A percentile compares a stretch with the other conserved stretches of the same genome.
Evolutionary conservation across 1,139 yeast genomes (phyloP).

Genomic region (Sugiyamaella japonica): DNA sequence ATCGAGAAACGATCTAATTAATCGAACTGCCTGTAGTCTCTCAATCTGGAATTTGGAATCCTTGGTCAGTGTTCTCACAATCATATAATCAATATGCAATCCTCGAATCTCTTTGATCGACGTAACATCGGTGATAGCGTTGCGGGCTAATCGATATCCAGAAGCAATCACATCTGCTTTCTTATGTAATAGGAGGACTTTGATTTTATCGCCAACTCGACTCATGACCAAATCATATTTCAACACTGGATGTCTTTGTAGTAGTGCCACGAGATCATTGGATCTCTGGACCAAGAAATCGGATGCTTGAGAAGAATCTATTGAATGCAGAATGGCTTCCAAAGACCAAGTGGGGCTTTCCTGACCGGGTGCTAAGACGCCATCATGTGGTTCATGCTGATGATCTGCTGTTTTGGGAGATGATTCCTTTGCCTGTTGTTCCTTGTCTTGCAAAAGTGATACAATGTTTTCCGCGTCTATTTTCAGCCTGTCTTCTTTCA

Average conservation of each 20-base stretch:
- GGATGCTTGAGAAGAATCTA: conserved; percentile 49
- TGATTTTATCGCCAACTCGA: conserved; percentile 60
- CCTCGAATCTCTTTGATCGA: conserved; percentile 49
- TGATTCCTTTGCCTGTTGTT: background rate
- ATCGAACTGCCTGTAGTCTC: conserved; percentile 74
- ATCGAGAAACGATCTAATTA: conserved; percentile 62
- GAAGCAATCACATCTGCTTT: conserved; percentile 68
- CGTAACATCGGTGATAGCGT: conserved; percentile 56
- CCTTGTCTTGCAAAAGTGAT: background rate
- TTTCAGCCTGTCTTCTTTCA: background rate
- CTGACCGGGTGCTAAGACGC: conserved; percentile 22
- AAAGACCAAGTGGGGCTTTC: conserved; percentile 52
- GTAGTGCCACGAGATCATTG: conserved; percentile 59
- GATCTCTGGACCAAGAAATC: conserved; percentile 57
- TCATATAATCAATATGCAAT: conserved; percentile 58
- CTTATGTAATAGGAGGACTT: conserved; percentile 57
- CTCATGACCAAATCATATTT: conserved; percentile 65
- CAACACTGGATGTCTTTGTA: conserved; percentile 61
- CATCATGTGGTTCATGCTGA: conserved; percentile 14
- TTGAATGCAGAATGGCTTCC: conserved; percentile 50
- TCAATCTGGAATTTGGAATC: conserved; percentile 57
- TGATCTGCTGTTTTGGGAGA: background rate
- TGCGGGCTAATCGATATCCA: conserved; percentile 72
- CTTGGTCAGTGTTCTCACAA: conserved; percentile 65
- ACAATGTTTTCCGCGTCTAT: background rate